Evolutionary conservation across 2,329 filamentous ascomycete genomes (phyloP), one percentile per base, ranked within the genome.

Genomic region (Dactylellina parvicollis): DNA sequence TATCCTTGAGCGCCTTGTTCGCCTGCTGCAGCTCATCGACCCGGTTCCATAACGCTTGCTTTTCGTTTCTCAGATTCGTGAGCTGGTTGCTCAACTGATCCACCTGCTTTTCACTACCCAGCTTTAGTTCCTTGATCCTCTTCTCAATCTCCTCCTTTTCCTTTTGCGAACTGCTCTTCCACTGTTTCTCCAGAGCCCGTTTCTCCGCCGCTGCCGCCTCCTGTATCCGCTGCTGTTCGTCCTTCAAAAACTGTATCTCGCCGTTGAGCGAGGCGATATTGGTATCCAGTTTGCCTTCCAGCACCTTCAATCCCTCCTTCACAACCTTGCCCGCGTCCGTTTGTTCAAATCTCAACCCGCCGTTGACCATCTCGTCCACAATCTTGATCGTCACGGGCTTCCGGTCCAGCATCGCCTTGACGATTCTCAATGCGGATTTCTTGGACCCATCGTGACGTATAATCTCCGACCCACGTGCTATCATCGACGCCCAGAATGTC

Each of bases 401-500:
- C 30, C 60, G 54, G 30, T 60, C 32, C 4, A 73, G 47, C 16
- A 73, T 44, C 22, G 38, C 46, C 22, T 55, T 55, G 3, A 66
- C 54, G 26, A 73, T 73, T 38, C 60, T n/a, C 16, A 49, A 5
- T 38, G 67, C 60, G 3, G 67, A 73, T 49, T 65, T 73, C 2
- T 18, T 36, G 22, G 67, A 73, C 2, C 67, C 60, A 16, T 65
- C 54, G 16, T 73, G 67, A 10, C 67, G 59, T 36, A 65, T 4
- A 49, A 73, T 73, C 34, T 44, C 30, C 18, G 67, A 73, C 12
- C 67, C 67, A 10, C 52, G 46, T 22, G 44, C 22, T 18, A 66
- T 34, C 67, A 73, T 65, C 12, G 59, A 61, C 5, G 59, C 59
- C 67, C 67, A 73, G 20, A 73, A 73, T 22, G 67, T 73, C 20